Evolutionary conservation across 2,329 filamentous ascomycete genomes (phyloP).

Genomic region (Claviceps monticola): DNA sequence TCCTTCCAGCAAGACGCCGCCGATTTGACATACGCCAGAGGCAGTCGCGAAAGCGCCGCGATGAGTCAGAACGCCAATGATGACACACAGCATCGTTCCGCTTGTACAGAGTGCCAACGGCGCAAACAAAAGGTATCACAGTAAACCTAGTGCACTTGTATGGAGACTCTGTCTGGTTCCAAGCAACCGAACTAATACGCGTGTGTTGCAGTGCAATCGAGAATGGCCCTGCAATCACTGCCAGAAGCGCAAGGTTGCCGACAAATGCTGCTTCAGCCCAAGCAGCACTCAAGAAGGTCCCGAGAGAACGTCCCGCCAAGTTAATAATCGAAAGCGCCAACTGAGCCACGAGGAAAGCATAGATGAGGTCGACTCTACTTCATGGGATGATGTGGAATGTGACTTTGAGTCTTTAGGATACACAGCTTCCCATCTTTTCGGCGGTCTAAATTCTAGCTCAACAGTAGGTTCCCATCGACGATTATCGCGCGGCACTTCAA

Average conservation of each 20-base stretch:
- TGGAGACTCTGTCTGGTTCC: not conserved
- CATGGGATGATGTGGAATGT: constrained; percentile 14
- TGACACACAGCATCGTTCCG: constrained; percentile 14
- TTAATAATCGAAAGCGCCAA: constrained; percentile 12
- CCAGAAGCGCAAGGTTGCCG: constrained; percentile 24
- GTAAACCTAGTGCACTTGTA: not conserved
- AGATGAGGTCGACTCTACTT: constrained; percentile 10
- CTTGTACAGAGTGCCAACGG: constrained; percentile 29
- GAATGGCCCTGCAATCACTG: constrained; percentile 27
- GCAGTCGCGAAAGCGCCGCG: not conserved
- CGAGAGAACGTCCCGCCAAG: constrained; percentile 11
- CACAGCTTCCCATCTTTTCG: constrained; percentile 19
- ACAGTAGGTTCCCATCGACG: not conserved
- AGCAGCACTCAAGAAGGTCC: constrained; percentile 7
- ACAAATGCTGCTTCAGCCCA: constrained; percentile 21
- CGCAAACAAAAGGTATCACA: constrained; percentile 24
- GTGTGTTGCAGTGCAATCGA: constrained; percentile 20
- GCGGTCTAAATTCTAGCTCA: constrained; percentile 9
- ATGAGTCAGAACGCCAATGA: constrained; percentile 8
- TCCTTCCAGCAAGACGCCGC: not conserved
- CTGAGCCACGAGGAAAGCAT: constrained; percentile 9
- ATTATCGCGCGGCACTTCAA: not conserved
- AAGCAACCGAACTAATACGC: not conserved
- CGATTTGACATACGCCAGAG: not conserved
- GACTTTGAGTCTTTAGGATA: constrained; percentile 24